Conservation (phyloP, 2,329 filamentous ascomycete species). For the Mycocentrospora acerina region DNA sequence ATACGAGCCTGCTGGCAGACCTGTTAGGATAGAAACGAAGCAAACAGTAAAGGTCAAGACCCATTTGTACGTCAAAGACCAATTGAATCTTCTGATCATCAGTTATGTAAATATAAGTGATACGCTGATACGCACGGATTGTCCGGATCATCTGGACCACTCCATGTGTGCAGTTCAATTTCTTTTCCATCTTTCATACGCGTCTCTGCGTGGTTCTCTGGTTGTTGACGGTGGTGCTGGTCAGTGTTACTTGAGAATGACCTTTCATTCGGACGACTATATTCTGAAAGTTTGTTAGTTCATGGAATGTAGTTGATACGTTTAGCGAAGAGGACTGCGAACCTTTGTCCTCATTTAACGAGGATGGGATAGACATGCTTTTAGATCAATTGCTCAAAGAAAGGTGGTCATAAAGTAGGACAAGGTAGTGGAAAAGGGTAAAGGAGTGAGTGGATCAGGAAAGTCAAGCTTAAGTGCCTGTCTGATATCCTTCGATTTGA, state of each 20-base stretch:
- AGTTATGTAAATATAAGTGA: too few species aligned
- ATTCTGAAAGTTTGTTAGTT: neutral
- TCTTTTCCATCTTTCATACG: constrained; percentile 21
- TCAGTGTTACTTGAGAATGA: constrained; percentile 3
- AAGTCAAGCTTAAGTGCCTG: neutral
- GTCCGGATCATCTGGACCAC: constrained; percentile 24
- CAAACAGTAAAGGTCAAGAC: constrained; percentile 45
- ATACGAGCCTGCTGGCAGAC: constrained; percentile 46
- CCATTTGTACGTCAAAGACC: constrained; percentile 45
- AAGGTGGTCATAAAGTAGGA: neutral
- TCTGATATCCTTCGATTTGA: constrained; percentile 1
- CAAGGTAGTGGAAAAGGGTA: neutral
- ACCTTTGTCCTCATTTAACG: constrained; percentile 13
- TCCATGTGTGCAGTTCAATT: constrained; percentile 26
- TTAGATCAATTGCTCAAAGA: neutral
- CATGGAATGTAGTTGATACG: neutral
- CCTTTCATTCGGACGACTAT: neutral
- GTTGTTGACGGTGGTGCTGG: constrained; percentile 4
- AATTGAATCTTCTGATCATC: constrained; percentile 50
- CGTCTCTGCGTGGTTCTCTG: constrained; percentile 5
- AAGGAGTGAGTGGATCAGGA: neutral
- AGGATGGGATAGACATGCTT: constrained; percentile 11
- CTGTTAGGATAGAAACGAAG: constrained; percentile 47
- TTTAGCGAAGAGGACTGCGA: neutral
- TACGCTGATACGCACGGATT: constrained; percentile 18